These are phyloP conservation scores for Adansonia rubrostipa DNA, from an alignment of 441 rosid genomes.

Conservation along the genomic window DNA sequence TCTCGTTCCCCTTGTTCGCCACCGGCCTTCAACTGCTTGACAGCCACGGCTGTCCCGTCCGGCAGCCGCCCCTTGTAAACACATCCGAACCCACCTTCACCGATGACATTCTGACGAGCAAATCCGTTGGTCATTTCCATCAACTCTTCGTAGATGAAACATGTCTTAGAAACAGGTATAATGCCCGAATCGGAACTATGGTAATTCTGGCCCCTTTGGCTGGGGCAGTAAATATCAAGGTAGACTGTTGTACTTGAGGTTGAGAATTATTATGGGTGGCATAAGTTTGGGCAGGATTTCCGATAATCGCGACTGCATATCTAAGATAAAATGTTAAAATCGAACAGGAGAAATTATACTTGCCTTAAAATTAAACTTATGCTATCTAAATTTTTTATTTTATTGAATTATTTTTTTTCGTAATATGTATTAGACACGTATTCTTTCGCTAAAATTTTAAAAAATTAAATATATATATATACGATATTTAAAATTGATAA, in stretches of 20 bases:
- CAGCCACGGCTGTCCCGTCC: constrained; percentile 70
- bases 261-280: constrained; percentile 41
- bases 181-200: constrained; percentile 47
- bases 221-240: constrained; percentile 33
- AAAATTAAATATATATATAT: no score
- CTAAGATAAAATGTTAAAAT: neutral
- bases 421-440: no score
- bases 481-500: no score
- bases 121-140: constrained; percentile 77
- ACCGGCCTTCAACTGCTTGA: constrained; percentile 83
- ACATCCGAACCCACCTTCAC: constrained; percentile 93
- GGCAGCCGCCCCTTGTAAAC: constrained; percentile 62
- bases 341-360: neutral
- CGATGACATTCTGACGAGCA: constrained; percentile 61
- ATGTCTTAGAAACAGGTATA: constrained; percentile 47
- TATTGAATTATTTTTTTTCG: no score
- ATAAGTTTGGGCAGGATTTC: constrained; percentile 41
- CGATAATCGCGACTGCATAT: constrained; percentile 52
- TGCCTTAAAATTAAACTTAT: no score
- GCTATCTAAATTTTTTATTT: no score
- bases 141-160: constrained; percentile 72
- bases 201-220: constrained; percentile 36
- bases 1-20: constrained; percentile 93
- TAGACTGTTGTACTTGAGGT: constrained; percentile 33
- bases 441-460: no score